phyloP scores from a whole-genome alignment of 1,284 basidiomycete genomes.

The Amylostereum areolatum region DNA sequence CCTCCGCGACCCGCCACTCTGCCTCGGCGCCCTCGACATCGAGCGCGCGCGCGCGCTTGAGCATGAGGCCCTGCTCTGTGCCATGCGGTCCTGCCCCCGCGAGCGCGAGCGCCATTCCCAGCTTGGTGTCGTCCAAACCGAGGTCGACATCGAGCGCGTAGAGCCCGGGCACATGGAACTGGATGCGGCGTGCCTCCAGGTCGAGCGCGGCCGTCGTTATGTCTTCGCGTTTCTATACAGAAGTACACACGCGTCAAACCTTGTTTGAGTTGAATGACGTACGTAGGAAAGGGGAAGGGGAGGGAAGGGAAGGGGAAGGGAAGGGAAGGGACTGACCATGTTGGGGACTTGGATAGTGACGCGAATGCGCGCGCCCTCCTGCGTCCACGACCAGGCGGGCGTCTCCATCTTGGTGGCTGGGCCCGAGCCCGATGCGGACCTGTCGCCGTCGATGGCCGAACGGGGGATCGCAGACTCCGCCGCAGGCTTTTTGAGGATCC shows the following conservation, averaged over 20 bases:
- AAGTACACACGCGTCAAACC: too few relatives aligned
- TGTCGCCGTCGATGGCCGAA: slow-evolving; percentile 8
- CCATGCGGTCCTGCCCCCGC: slow-evolving; percentile 4
- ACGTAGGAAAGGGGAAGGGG: slow-evolving; percentile 3
- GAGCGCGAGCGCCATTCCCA: slow-evolving; percentile 19
- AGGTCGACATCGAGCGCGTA: slow-evolving; percentile 53
- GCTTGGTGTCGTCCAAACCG: slow-evolving; percentile 42
- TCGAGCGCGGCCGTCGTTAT: slow-evolving; percentile 49
- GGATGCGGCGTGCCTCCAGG: slow-evolving; percentile 49
- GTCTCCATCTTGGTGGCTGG: slow-evolving; percentile 6
- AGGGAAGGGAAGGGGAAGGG: neutral
- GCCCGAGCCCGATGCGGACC: slow-evolving; percentile 8
- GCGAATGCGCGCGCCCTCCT: slow-evolving; percentile 32
- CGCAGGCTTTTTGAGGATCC: slow-evolving; percentile 30
- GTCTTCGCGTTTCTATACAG: slow-evolving; percentile 35
- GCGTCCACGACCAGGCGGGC: slow-evolving; percentile 45
- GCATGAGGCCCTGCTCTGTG: slow-evolving; percentile 26
- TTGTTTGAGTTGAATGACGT: neutral
- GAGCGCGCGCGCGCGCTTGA: slow-evolving; percentile 52
- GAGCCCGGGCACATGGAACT: slow-evolving; percentile 40
- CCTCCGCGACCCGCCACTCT: slow-evolving; percentile 56
- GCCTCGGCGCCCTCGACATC: slow-evolving; percentile 55
- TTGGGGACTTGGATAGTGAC: slow-evolving; percentile 46
- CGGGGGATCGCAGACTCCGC: neutral
- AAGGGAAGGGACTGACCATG: slow-evolving; percentile 36